These are phyloP conservation scores for Phytophthora hibernalis DNA, from an alignment of 352 stramenopile species.

Conservation along the genomic window DNA sequence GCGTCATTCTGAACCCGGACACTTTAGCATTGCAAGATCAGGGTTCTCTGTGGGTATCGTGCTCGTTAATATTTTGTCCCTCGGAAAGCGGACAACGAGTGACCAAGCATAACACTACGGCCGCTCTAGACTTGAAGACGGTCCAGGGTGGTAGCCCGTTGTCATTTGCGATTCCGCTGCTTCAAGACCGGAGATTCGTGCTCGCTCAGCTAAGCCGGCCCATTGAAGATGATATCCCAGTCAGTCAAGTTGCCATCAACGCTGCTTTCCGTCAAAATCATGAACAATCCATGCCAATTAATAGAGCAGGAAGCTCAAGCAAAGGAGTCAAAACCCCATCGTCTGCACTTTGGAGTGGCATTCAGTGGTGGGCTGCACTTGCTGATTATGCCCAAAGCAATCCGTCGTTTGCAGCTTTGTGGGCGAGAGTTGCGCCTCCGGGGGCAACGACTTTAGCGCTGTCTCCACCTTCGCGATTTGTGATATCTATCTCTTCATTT, in stretches of 20 bases:
- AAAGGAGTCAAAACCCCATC: conserved; percentile 13
- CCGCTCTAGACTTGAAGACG: not conserved
- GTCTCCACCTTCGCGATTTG: conserved; percentile 44
- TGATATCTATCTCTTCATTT: conserved; percentile 35
- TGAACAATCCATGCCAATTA: conserved; percentile 29
- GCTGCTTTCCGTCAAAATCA: conserved; percentile 51
- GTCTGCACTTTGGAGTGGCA: conserved; percentile 35
- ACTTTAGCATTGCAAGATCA: conserved; percentile 35
- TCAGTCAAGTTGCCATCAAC: conserved; percentile 45
- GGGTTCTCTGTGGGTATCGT: conserved; percentile 41
- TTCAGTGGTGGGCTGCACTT: conserved; percentile 51
- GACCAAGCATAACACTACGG: not conserved
- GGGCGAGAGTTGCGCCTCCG: conserved; percentile 34
- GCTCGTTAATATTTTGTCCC: conserved; percentile 52
- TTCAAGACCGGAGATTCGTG: conserved; percentile 40
- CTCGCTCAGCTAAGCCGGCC: conserved; percentile 47
- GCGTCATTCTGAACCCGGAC: conserved; percentile 41
- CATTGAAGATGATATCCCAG: conserved; percentile 37
- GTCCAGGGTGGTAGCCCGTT: conserved; percentile 15
- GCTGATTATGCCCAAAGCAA: conserved; percentile 39
- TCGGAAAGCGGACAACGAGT: not conserved
- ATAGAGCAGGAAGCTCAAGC: not conserved
- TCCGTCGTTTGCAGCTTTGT: conserved; percentile 39
- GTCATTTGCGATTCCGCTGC: conserved; percentile 44
- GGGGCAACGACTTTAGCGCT: conserved; percentile 13